Percentiles rank a stretch among this genome's conserved stretches.
phyloP scores from a whole-genome alignment of 108 stramenopile genomes.

The Pseudonitzschia multistriata region DNA sequence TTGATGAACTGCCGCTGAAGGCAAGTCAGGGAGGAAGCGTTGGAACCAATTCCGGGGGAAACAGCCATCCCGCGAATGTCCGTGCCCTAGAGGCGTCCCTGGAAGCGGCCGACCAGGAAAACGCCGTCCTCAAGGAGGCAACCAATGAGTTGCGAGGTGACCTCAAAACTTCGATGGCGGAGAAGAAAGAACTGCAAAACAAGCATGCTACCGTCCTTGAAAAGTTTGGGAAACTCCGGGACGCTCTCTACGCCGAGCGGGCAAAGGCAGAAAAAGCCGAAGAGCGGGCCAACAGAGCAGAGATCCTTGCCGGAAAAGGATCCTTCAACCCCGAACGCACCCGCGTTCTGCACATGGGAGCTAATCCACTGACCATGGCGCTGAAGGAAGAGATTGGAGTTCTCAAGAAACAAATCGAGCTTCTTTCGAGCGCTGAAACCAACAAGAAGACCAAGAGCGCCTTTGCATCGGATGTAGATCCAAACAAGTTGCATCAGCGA shows the following conservation, averaged over 20 bases:
- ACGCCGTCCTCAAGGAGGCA: slow-evolving; percentile 38
- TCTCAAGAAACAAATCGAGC: slow-evolving; percentile 55
- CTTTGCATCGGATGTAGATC: slow-evolving; percentile 51
- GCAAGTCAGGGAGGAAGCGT: slow-evolving; percentile 12
- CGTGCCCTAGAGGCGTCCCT: slow-evolving; percentile 49
- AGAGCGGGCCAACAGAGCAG: slow-evolving; percentile 61
- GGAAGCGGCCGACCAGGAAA: slow-evolving; percentile 55
- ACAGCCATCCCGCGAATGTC: slow-evolving; percentile 1
- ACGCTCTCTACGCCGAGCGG: slow-evolving; percentile 71
- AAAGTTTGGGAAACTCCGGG: slow-evolving; percentile 74
- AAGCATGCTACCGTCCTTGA: slow-evolving; percentile 69
- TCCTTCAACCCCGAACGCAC: slow-evolving; percentile 73
- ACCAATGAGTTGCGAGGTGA: slow-evolving; percentile 32
- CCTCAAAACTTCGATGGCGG: slow-evolving; percentile 11
- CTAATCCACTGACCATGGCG: slow-evolving; percentile 74
- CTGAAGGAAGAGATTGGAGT: slow-evolving; percentile 61
- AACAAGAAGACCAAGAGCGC: slow-evolving; percentile 10
- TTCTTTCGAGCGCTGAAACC: slow-evolving; percentile 11
- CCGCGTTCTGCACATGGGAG: slow-evolving; percentile 71
- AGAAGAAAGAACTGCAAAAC: slow-evolving; percentile 41
- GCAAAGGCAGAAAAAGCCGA: slow-evolving; percentile 73
- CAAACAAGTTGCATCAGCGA: slow-evolving; percentile 84
- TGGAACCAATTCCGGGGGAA: not conserved
- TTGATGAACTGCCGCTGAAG: slow-evolving; percentile 42
- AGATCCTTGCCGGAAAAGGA: slow-evolving; percentile 85